Conservation (phyloP, 345 rosid species). For the Lepidium sativum region DNA sequence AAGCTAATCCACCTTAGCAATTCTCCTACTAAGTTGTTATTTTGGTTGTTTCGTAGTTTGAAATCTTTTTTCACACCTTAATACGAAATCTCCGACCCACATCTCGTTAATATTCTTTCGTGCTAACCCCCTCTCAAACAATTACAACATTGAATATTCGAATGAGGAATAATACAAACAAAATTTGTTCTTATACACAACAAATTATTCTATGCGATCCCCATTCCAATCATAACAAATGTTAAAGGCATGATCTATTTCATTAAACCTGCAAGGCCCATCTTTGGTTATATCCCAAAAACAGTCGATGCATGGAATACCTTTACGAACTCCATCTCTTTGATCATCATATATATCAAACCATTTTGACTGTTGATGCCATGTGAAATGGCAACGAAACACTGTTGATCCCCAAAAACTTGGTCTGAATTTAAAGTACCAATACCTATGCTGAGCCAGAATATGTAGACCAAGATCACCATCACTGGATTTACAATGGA, state of each 20-base stretch:
- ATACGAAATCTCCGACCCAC: no score
- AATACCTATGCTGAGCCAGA: not conserved
- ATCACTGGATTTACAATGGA: conserved; percentile 16
- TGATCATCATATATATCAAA: conserved; percentile 20
- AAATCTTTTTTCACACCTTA: no score
- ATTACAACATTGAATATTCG: no score
- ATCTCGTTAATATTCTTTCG: no score
- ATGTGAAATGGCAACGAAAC: conserved; percentile 14
- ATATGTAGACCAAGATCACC: conserved; percentile 11
- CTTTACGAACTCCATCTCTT: conserved; percentile 2
- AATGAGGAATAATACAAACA: not conserved
- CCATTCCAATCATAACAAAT: conserved; percentile 21
- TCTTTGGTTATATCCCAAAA: conserved; percentile 15
- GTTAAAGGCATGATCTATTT: not conserved
- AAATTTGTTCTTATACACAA: not conserved
- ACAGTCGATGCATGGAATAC: conserved; percentile 13
- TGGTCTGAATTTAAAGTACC: conserved; percentile 15
- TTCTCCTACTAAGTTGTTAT: no score
- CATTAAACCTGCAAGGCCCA: conserved; percentile 14
- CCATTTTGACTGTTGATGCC: not conserved
- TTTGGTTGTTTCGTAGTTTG: no score
- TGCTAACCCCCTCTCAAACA: no score
- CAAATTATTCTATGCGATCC: not conserved
- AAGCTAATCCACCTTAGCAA: no score
- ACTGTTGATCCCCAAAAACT: not conserved